Evolutionary conservation across 148 eudicot species (phyloP), one percentile per base, ranked within the genome.

Genomic region (Fallopia convolvulus): DNA sequence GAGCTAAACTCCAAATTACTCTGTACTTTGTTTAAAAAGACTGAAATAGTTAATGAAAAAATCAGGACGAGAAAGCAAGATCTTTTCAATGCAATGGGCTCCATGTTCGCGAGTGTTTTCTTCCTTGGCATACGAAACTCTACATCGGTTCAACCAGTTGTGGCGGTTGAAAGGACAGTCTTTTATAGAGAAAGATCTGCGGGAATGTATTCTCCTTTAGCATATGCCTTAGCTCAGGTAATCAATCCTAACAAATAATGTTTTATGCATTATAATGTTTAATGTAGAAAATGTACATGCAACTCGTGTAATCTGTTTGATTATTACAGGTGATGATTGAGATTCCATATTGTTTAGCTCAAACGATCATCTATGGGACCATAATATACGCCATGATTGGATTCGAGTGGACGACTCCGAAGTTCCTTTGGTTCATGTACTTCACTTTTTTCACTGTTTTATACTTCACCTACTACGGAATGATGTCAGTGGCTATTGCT

Each of bases 191-290:
- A 90, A 88, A 82, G 84, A 80, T 91, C 93, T 11, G 89, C 93
- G 39, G 89, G 93, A 80, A 90, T 88, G 93, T 90, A 88, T 65
- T 82, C 91, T n/a, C 87, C 93, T 41, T 75, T 88, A 79, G 87
- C 92, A 52, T 90, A 87, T 79, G 92, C 94, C 53, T 86, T 90
- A 49, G 86, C 85, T 52, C 94, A 89, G 88, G 94, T 88, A 80
- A 11, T 23, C 26, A 80, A 11, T 23, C 26, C 30, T 21, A 58
- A 58, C 21, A 9, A 23, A 58, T n/a, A 21, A 6, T 36, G 39
- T 36, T 36, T 36, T 36, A 36, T 36, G 39, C 4, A 36, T 36
- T 36, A 36, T 36, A 36, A 36, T 36, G 39, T 36, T 4, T 36
- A 36, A 36, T 4, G 39, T 36, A 36, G 39, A 36, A 36, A 36